Evolutionary conservation across 257 asterid genomes (phyloP), one percentile per base, ranked within the genome.

Genomic region (Buddleja alternifolia): DNA sequence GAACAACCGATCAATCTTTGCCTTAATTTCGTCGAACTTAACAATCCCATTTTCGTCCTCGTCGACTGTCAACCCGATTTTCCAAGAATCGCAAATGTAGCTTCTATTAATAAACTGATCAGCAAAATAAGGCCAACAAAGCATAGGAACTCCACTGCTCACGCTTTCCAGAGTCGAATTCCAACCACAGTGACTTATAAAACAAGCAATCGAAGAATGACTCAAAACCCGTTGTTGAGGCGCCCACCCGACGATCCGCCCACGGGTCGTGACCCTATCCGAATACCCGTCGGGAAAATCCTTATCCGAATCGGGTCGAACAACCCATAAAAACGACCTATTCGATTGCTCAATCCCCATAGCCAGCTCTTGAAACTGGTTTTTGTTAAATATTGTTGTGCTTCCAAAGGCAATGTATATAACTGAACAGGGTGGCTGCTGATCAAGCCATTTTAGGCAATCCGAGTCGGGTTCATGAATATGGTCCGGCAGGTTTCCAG

Each of bases 401-500:
- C 85, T 81, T 11, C 89, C 89, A 66, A 78, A 84, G 8, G 86
- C 84, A 1, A 72, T 76, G 59, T 81, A 84, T 6, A 81, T 70
- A 14, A 79, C 85, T 6, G 86, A 81, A 14, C 66, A 1, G 4
- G 51, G 53, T 16, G 75, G 80, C 24, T 81, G 83, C 15, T 52
- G 54, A 52, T 84, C 89, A 19, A 84, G 83, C 81, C 86, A 78
- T 16, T 58, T 19, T 19, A 83, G 61, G 14, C 81, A 75, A 2
- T 58, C 46, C 9, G 74, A 52, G 58, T 81, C 88, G 34, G 34
- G 34, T 29, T 29, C 5, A 29, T 29, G 34, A 5, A 5, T 5
- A 29, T 29, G 34, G 34, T 2, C 34, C 34, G 34, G n/a, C n/a
- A n/a, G 34, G 34, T 29, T 29, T 29, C 34, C 34, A 29, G 34